Conservation (phyloP, 139 green algal species). For the Coelastrella sp. region DNA sequence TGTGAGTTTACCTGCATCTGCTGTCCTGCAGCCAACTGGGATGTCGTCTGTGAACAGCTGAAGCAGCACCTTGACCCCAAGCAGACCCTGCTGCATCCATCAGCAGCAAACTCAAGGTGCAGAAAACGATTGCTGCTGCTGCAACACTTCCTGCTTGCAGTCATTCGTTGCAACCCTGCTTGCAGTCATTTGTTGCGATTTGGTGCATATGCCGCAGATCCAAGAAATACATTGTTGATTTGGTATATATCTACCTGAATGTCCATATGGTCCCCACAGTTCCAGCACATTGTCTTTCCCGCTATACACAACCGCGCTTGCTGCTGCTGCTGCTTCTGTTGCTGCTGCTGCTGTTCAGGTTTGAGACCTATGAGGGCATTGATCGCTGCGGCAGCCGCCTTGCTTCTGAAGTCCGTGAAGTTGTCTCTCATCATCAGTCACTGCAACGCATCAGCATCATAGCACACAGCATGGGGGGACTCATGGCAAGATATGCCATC, state of each 20-base stretch:
- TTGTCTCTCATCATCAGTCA: conserved; percentile 59
- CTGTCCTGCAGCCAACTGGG: conserved; percentile 69
- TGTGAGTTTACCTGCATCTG: not conserved
- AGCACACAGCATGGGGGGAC: conserved; percentile 80
- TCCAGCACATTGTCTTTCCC: no score
- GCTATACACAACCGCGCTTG: no score
- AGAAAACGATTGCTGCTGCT: not conserved
- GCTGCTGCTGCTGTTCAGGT: conserved; percentile 6
- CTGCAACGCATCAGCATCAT: conserved; percentile 79
- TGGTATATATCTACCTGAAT: no score
- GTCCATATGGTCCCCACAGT: no score
- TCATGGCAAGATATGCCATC: conserved; percentile 65
- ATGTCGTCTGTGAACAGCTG: conserved; percentile 61
- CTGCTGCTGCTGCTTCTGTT: conserved; percentile 4
- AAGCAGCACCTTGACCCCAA: conserved; percentile 43
- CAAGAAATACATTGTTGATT: no score
- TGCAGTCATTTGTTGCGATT: no score
- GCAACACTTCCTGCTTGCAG: no score
- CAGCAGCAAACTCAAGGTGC: conserved; percentile 23
- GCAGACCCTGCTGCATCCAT: conserved; percentile 33
- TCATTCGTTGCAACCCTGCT: no score
- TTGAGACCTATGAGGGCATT: conserved; percentile 73
- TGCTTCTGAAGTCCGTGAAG: conserved; percentile 72
- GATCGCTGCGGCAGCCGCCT: conserved; percentile 84
- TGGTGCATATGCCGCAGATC: no score